Conservation (phyloP, 768 basidiomycete species). For the Auricularia sp. region DNA sequence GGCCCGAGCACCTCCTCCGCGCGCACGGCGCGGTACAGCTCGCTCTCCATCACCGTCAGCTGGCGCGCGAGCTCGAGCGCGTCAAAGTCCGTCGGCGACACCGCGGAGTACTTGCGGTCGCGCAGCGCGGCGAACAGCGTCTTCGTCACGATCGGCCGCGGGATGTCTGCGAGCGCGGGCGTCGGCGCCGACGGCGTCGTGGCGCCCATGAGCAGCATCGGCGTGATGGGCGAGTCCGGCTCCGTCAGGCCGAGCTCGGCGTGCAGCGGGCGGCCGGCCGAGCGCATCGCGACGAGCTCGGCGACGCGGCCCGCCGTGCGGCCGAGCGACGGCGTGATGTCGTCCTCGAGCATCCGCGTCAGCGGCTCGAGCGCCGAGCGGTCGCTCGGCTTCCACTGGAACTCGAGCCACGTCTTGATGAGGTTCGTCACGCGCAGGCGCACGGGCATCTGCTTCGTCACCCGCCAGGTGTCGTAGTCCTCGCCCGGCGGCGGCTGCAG, state of each 20-base stretch:
- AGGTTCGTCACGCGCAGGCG: conserved; percentile 87
- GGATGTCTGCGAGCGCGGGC: conserved; percentile 48
- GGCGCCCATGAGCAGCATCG: conserved; percentile 29
- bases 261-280: conserved; percentile 36
- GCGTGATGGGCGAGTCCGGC: neutral
- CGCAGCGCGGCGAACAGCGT: conserved; percentile 57
- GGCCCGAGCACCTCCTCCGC: conserved; percentile 78
- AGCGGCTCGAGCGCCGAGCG: conserved; percentile 32
- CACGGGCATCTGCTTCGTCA: conserved; percentile 80
- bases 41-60: conserved; percentile 87
- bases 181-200: conserved; percentile 44
- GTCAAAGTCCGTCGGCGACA: conserved; percentile 85
- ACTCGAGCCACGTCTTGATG: conserved; percentile 89
- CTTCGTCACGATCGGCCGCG: conserved; percentile 81
- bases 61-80: conserved; percentile 86
- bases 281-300: conserved; percentile 23
- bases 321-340: neutral
- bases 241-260: neutral
- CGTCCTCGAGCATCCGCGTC: neutral
- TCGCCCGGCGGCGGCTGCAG: conserved; percentile 56
- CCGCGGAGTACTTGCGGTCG: conserved; percentile 48
- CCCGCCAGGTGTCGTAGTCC: conserved; percentile 67
- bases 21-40: conserved; percentile 73
- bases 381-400: conserved; percentile 78
- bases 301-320: neutral